These are phyloP conservation scores for Vanrija sp. DNA, from an alignment of 1,284 basidiomycete species.

Conservation along the genomic window DNA sequence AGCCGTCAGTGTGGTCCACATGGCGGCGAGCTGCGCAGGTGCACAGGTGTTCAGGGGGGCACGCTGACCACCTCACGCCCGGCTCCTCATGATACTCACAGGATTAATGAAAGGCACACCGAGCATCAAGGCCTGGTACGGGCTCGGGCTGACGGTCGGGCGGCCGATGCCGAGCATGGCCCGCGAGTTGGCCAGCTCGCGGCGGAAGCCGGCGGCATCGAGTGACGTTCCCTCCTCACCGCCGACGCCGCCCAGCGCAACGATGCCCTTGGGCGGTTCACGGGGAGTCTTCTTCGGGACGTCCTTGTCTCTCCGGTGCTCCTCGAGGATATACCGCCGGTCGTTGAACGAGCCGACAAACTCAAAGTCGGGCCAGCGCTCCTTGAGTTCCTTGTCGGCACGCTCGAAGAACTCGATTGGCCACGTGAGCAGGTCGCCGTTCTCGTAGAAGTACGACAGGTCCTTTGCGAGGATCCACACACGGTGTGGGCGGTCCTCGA, in stretches of 20 bases:
- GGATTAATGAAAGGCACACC: not conserved
- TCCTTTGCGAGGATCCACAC: not conserved
- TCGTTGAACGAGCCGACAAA: not conserved
- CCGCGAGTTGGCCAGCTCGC: not conserved
- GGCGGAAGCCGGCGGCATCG: too few relatives aligned
- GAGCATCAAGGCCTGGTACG: not conserved
- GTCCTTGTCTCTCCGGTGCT: not conserved
- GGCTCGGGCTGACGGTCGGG: not conserved
- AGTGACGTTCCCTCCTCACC: not conserved
- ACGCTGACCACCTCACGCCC: too few relatives aligned
- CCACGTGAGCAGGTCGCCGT: slow-evolving; percentile 47
- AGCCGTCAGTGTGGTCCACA: too few relatives aligned
- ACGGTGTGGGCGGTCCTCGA: not conserved
- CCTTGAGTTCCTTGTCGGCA: not conserved
- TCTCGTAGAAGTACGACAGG: slow-evolving; percentile 37
- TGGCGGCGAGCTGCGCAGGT: too few relatives aligned
- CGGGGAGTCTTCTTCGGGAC: not conserved
- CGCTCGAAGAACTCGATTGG: not conserved
- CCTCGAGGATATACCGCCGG: not conserved
- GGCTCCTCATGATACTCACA: not conserved
- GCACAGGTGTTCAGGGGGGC: too few relatives aligned
- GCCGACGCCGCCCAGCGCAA: not conserved
- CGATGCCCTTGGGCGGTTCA: not conserved
- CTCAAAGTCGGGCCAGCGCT: not conserved
- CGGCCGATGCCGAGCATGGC: not conserved